Conservation (phyloP, 257 asterid genomes). For the Ligustrum vulgare region DNA sequence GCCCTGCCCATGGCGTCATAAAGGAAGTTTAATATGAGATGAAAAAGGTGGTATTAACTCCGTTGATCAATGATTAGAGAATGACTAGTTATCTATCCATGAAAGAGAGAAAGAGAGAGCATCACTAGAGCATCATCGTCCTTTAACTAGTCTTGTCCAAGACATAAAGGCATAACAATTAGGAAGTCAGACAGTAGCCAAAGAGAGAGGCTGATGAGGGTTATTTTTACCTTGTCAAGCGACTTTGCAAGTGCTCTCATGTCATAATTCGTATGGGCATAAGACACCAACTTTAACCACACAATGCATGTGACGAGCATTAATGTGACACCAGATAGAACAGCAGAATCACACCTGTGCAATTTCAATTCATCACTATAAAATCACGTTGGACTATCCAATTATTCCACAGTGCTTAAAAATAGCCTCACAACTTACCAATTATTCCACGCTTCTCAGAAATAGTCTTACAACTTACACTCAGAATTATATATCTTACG, state of each 20-base stretch:
- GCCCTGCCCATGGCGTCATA: slow-evolving; percentile 58
- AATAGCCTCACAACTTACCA: not conserved
- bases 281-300: slow-evolving; percentile 94
- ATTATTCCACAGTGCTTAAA: not conserved
- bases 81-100: slow-evolving; percentile 8
- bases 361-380: slow-evolving; percentile 27
- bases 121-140: not conserved
- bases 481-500: slow-evolving; percentile 9
- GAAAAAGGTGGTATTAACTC: slow-evolving; percentile 1
- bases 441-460: not conserved
- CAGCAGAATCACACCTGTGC: slow-evolving; percentile 93
- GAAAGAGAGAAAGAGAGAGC: not conserved
- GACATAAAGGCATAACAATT: not conserved
- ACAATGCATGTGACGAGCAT: slow-evolving; percentile 79
- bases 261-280: slow-evolving; percentile 92
- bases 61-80: slow-evolving; percentile 16
- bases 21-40: slow-evolving; percentile 13
- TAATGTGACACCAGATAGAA: slow-evolving; percentile 73
- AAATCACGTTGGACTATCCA: slow-evolving; percentile 21
- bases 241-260: slow-evolving; percentile 75
- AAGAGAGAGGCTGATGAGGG: not conserved
- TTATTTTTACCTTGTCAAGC: slow-evolving; percentile 64
- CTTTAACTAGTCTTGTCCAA: not conserved
- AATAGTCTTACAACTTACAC: not conserved
- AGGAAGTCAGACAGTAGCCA: not conserved